Evolutionary conservation across 805 yeast genomes (phyloP).

Genomic region (Cyberlindnera japonica): DNA sequence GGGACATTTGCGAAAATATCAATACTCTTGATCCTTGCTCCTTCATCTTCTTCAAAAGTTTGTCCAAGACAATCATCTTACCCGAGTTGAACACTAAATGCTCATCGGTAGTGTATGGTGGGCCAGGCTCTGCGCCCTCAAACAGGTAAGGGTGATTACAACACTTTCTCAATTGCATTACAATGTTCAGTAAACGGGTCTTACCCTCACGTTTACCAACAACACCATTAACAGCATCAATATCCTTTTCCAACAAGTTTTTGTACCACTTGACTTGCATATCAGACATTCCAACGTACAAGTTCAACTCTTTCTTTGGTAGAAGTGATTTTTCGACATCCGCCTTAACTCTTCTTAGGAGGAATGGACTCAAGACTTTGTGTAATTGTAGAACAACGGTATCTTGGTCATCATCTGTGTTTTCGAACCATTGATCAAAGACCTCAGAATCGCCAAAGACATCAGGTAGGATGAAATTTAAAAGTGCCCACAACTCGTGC

Average conservation of each 20-base stretch:
- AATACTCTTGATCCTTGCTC: slow-evolving; percentile 83
- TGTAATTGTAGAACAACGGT: slow-evolving; percentile 84
- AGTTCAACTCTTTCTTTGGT: slow-evolving; percentile 86
- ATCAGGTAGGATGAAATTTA: slow-evolving; percentile 89
- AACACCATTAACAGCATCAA: slow-evolving; percentile 94
- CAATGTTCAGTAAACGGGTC: slow-evolving; percentile 85
- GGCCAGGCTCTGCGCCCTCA: slow-evolving; percentile 99
- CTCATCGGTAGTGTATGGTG: slow-evolving; percentile 94
- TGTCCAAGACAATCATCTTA: slow-evolving; percentile 85
- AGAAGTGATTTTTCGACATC: slow-evolving; percentile 89
- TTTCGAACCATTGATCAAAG: slow-evolving; percentile 91
- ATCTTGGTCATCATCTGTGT: slow-evolving; percentile 63
- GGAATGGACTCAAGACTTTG: slow-evolving; percentile 81
- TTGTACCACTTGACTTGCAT: slow-evolving; percentile 95
- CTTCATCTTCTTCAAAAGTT: slow-evolving; percentile 66
- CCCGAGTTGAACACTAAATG: slow-evolving; percentile 89
- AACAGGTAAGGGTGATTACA: slow-evolving; percentile 96
- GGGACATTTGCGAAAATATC: slow-evolving; percentile 91
- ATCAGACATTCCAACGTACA: slow-evolving; percentile 91
- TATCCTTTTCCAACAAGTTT: slow-evolving; percentile 82
- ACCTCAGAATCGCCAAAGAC: slow-evolving; percentile 88
- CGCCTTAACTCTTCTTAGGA: slow-evolving; percentile 83
- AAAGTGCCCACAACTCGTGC: slow-evolving; percentile 94
- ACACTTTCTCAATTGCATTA: slow-evolving; percentile 94
- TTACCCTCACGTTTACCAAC: slow-evolving; percentile 93